A percentile compares a stretch with the other conserved stretches of the same genome.
Evolutionary conservation across 2,329 filamentous ascomycete species (phyloP).

Genomic region (Penicillium nordicum): DNA sequence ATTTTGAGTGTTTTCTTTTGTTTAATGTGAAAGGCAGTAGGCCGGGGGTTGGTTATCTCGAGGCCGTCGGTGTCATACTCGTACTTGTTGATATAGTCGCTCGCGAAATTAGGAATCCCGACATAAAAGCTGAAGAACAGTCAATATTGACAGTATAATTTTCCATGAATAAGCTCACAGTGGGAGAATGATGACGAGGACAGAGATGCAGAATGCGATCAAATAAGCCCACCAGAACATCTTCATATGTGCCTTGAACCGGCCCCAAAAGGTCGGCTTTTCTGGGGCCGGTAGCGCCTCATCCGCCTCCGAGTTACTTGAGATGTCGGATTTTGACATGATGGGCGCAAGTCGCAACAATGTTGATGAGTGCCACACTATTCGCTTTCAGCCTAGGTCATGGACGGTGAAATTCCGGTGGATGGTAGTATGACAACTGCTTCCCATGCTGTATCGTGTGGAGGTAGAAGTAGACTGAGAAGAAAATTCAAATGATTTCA

Average conservation of each 20-base stretch:
- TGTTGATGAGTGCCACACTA: not conserved
- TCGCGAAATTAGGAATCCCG: slow-evolving; percentile 25
- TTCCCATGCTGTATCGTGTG: not conserved
- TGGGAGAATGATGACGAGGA: slow-evolving; percentile 23
- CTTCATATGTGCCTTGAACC: slow-evolving; percentile 25
- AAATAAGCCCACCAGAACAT: slow-evolving; percentile 28
- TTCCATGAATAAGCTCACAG: slow-evolving; percentile 12
- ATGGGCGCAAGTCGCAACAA: not conserved
- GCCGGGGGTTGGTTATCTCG: slow-evolving; percentile 24
- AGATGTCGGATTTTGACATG: slow-evolving; percentile 23
- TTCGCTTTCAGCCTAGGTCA: not conserved
- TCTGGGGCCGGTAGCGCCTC: not conserved
- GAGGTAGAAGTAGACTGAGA: not conserved
- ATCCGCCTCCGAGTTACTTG: slow-evolving; percentile 8
- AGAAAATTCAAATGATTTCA: not conserved
- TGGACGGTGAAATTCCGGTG: not conserved
- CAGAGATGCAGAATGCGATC: slow-evolving; percentile 17
- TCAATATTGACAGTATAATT: not conserved
- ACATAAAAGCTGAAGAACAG: slow-evolving; percentile 20
- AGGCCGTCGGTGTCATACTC: slow-evolving; percentile 22
- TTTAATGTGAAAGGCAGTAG: slow-evolving; percentile 22
- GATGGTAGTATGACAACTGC: not conserved
- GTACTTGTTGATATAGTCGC: slow-evolving; percentile 25
- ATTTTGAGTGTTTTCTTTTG: slow-evolving; percentile 17
- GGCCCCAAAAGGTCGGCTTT: slow-evolving; percentile 19